Base-by-base conservation (phyloP, 163 green algal genomes). In the Scenedesmus sp. region DNA sequence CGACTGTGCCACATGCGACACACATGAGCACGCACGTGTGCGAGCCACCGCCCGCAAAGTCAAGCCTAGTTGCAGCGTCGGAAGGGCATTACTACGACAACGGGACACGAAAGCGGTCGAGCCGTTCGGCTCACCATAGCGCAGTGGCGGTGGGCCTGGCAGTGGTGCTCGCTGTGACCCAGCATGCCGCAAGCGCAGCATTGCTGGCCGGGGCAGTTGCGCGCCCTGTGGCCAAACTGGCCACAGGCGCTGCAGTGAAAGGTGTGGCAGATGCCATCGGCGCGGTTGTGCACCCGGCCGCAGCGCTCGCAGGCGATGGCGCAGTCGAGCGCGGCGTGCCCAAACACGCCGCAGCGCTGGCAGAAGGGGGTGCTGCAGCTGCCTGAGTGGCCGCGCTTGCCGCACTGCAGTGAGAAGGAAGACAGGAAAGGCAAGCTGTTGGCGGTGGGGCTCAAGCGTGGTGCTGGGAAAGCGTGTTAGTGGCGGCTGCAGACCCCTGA, bases 361-460 rank as follows among this genome's bases (percentile, higher is more conserved):
- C 84, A 89, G 61, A 72, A 83, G 24, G 84, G 43, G 4, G 84
- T 89, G 65, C 13, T 68, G 84, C 84, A 89, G 20, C 33, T n/a
- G 46, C 22, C 61, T 0, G 24, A 7, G 46, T 89, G 84, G 15
- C 65, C 84, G 26, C 65, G 65, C n/a, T 89, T 43, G 22, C 84
- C 84, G 16, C 84, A 89, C 15, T 86, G 59, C 59, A 72, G 3
- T 6, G 3, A 30, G 22, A 5, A n/a, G 9, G 20, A 72, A n/a
- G 59, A 10, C 59, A 65, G 26, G 53, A 22, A 72, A 22, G 59
- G 49, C 49, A 56, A 13, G 49, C 49, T 20, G 12, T 12, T 56
- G 49, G 15, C 15, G 49, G 49, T 56, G 12, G 15, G 49, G 49
- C 49, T 20, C 15, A 56, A 20, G 15, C 12, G 12, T 56, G 49